Percentiles rank a stretch among this genome's conserved stretches.
Evolutionary conservation across 1,284 basidiomycete genomes (phyloP).

Genomic region (Tilletia indica): DNA sequence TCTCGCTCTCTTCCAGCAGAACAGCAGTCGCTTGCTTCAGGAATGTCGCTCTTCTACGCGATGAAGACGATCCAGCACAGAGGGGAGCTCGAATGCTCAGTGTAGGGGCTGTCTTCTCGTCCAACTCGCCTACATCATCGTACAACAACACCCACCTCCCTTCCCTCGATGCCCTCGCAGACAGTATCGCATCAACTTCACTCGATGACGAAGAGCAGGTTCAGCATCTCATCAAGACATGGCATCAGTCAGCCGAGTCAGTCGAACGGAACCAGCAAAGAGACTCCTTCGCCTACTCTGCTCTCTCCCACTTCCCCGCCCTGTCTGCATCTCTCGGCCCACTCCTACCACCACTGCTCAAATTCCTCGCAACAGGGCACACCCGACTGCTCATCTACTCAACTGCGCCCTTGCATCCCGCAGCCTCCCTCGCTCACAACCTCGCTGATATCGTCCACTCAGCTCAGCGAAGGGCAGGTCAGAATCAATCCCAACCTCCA

Average conservation of each 20-base stretch:
- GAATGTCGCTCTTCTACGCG: conserved; percentile 29
- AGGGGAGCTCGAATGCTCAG: conserved; percentile 42
- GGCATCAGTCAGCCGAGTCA: conserved; percentile 28
- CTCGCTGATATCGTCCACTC: conserved; percentile 32
- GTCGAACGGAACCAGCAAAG: conserved; percentile 22
- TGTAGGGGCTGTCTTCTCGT: conserved; percentile 29
- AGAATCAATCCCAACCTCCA: conserved; percentile 22
- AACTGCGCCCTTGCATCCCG: conserved; percentile 31
- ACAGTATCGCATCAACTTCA: conserved; percentile 29
- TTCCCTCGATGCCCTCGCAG: conserved; percentile 27
- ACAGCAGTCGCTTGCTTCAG: conserved; percentile 39
- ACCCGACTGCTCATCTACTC: conserved; percentile 39
- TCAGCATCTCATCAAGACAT: conserved; percentile 26
- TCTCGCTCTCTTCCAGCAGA: conserved; percentile 17
- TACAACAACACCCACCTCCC: conserved; percentile 13
- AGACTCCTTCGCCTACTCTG: conserved; percentile 28
- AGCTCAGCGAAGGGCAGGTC: not conserved
- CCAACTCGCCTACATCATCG: conserved; percentile 14
- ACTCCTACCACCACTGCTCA: conserved; percentile 40
- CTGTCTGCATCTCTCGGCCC: conserved; percentile 39
- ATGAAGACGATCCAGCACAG: conserved; percentile 17
- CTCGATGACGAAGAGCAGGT: not conserved
- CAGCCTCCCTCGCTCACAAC: conserved; percentile 34
- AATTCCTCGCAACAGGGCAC: conserved; percentile 33
- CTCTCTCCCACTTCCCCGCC: conserved; percentile 39